These are phyloP conservation scores for Macrolepiota fuliginosa DNA, from an alignment of 768 basidiomycete species.

Conservation along the genomic window DNA sequence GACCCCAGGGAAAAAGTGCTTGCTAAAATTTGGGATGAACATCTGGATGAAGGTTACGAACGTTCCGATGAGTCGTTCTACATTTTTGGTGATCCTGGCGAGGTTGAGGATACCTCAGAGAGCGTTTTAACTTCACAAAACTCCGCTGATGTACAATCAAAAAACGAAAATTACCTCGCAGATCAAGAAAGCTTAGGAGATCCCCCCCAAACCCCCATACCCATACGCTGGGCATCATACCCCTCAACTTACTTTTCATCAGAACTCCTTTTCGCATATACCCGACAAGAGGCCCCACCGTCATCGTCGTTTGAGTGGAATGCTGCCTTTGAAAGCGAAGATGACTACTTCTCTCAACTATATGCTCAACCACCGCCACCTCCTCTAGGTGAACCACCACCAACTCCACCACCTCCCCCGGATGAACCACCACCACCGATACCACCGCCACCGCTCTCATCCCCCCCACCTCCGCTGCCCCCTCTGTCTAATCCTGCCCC, in stretches of 20 bases:
- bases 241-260: constrained; percentile 59
- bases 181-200: neutral
- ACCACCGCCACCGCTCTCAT: constrained; percentile 10
- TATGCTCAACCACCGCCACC: constrained; percentile 21
- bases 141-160: neutral
- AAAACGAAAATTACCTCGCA: neutral
- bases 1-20: constrained; percentile 56
- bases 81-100: constrained; percentile 32
- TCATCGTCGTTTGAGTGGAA: constrained; percentile 19
- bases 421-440: constrained; percentile 37
- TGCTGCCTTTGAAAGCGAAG: constrained; percentile 22
- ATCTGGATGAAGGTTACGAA: constrained; percentile 23
- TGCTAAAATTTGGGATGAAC: constrained; percentile 43
- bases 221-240: constrained; percentile 61
- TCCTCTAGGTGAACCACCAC: constrained; percentile 31
- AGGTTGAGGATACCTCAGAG: constrained; percentile 34
- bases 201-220: neutral
- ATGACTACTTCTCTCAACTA: constrained; percentile 31
- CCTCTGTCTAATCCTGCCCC: constrained; percentile 13
- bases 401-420: constrained; percentile 31
- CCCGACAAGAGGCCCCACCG: constrained; percentile 33
- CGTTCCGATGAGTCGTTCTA: constrained; percentile 25
- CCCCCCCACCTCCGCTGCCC: constrained; percentile 13
- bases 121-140: constrained; percentile 16
- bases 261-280: constrained; percentile 51